These are phyloP conservation scores for Hyaloperonospora brassicae DNA, from an alignment of 352 stramenopile genomes.

Conservation along the genomic window DNA sequence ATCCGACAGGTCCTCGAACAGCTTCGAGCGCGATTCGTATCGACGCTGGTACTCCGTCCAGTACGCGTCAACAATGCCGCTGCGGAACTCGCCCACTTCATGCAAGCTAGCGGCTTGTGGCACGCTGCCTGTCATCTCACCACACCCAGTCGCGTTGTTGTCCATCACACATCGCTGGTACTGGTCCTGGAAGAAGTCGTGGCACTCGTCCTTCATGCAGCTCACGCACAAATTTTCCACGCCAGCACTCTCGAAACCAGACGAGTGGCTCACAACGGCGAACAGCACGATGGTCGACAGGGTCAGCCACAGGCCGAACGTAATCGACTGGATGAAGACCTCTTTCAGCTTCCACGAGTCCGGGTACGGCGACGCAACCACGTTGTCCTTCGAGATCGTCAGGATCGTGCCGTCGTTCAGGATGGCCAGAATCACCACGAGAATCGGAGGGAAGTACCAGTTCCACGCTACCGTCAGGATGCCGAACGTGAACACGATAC, in stretches of 20 bases:
- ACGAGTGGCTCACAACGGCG: slow-evolving; percentile 45
- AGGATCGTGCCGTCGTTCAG: slow-evolving; percentile 86
- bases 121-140: slow-evolving; percentile 54
- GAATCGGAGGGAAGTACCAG: slow-evolving; percentile 82
- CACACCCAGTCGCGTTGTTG: slow-evolving; percentile 43
- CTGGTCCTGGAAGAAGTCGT: slow-evolving; percentile 48
- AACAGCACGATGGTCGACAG: slow-evolving; percentile 63
- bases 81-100: slow-evolving; percentile 39
- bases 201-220: slow-evolving; percentile 51
- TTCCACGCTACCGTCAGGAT: slow-evolving; percentile 83
- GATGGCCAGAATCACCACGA: slow-evolving; percentile 87
- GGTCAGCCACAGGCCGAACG: slow-evolving; percentile 59
- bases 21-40: slow-evolving; percentile 38
- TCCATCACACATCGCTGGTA: slow-evolving; percentile 44
- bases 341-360: slow-evolving; percentile 69
- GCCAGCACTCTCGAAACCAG: slow-evolving; percentile 40
- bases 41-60: slow-evolving; percentile 34
- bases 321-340: slow-evolving; percentile 61
- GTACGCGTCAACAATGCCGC: slow-evolving; percentile 33
- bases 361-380: slow-evolving; percentile 45
- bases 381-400: slow-evolving; percentile 76
- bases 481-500: slow-evolving; percentile 85
- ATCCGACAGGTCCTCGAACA: slow-evolving; percentile 52
- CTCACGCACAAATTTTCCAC: slow-evolving; percentile 54
- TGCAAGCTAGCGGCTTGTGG: slow-evolving; percentile 25